These are phyloP conservation scores for Rehmannia glutinosa DNA, from an alignment of 257 asterid genomes.

Conservation along the genomic window DNA sequence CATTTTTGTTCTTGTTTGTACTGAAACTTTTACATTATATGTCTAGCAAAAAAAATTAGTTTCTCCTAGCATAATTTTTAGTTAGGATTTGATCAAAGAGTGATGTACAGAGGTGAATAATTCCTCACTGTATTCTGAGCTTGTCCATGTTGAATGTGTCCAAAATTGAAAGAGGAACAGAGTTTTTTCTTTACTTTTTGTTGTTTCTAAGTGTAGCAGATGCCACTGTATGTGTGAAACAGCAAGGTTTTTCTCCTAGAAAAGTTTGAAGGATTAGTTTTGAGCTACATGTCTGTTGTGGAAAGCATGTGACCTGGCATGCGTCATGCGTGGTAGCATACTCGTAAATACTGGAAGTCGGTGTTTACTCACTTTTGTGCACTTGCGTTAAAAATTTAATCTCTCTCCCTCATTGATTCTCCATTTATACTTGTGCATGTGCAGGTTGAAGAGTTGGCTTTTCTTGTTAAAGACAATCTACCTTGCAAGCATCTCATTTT, in stretches of 20 bases:
- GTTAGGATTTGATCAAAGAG: too few species aligned
- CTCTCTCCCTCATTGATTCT: conserved; percentile 1
- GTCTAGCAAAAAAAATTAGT: too few species aligned
- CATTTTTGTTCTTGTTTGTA: too few species aligned
- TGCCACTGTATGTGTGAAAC: not conserved
- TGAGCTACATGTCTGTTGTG: too few species aligned
- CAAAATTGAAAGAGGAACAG: not conserved
- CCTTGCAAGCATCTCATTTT: conserved; percentile 84
- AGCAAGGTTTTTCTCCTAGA: not conserved
- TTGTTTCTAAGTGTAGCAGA: not conserved
- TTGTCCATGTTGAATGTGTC: not conserved
- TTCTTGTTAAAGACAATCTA: conserved; percentile 71
- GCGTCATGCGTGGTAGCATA: too few species aligned
- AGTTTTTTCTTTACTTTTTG: not conserved
- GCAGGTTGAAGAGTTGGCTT: conserved; percentile 95
- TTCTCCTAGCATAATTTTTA: too few species aligned
- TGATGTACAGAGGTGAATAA: too few species aligned
- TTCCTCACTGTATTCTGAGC: not conserved
- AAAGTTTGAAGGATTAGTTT: too few species aligned
- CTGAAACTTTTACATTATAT: too few species aligned
- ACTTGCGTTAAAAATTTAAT: not conserved
- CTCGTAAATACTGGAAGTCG: too few species aligned
- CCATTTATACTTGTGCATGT: conserved; percentile 11
- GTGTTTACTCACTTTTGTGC: not conserved
- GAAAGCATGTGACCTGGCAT: too few species aligned